Evolutionary conservation across 2,329 filamentous ascomycete genomes (phyloP).

Genomic region (Boeremia exigua): DNA sequence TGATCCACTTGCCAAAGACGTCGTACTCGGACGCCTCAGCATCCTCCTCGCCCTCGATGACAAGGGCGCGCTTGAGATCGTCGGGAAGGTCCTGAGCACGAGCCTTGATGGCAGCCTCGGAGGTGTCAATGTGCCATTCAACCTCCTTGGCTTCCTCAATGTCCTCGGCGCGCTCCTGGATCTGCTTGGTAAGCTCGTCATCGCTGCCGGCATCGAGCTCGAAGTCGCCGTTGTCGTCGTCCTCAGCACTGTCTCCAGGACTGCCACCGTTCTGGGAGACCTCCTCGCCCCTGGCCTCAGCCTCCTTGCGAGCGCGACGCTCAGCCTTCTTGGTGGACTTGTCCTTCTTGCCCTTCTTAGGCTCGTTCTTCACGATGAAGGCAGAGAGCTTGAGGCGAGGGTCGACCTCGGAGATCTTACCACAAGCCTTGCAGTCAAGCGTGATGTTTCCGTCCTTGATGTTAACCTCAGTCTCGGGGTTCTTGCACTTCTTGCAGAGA

Average conservation of each 20-base stretch:
- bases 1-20: conserved; percentile 91
- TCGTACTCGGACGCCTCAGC: conserved; percentile 87
- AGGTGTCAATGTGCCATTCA: conserved; percentile 96
- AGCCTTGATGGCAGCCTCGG: conserved; percentile 91
- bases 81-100: conserved; percentile 91
- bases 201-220: conserved; percentile 79
- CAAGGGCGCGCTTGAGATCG: conserved; percentile 91
- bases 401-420: conserved; percentile 89
- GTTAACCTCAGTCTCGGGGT: conserved; percentile 94
- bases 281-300: conserved; percentile 62
- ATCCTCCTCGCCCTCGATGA: conserved; percentile 80
- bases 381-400: conserved; percentile 93
- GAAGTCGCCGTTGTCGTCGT: conserved; percentile 70
- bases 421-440: conserved; percentile 98
- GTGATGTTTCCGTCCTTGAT: conserved; percentile 93
- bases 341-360: conserved; percentile 94
- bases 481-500: conserved; percentile 99
- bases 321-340: conserved; percentile 90
- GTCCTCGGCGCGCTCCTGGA: conserved; percentile 71
- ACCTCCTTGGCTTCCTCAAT: conserved; percentile 84
- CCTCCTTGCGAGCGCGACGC: conserved; percentile 83
- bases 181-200: conserved; percentile 84
- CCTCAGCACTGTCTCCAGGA: conserved; percentile 71
- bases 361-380: conserved; percentile 96
- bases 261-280: conserved; percentile 62